These are phyloP conservation scores for Astrocystis sublimbata DNA, from an alignment of 495 filamentous ascomycete species.

Conservation along the genomic window DNA sequence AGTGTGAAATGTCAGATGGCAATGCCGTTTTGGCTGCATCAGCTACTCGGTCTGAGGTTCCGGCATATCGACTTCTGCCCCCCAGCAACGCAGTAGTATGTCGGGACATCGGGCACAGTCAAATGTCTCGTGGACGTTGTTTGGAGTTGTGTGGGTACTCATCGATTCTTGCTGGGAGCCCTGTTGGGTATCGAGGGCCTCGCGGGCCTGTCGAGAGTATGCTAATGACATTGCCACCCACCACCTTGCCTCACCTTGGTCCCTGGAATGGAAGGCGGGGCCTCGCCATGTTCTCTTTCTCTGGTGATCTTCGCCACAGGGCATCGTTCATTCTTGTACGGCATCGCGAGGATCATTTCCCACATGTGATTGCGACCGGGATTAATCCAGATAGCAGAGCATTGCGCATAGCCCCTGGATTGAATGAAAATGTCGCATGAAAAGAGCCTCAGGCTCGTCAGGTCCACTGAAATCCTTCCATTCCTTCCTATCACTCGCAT, in stretches of 20 bases:
- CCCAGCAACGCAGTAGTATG: background rate
- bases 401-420: conserved; percentile 6
- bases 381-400: background rate
- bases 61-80: background rate
- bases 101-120: background rate
- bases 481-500: too few species aligned
- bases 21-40: background rate
- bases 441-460: conserved; percentile 11
- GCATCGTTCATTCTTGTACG: background rate
- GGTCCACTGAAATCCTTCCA: background rate
- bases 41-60: background rate
- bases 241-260: background rate
- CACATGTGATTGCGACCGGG: background rate
- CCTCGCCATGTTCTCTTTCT: background rate
- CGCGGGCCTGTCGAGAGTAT: too few species aligned
- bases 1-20: background rate
- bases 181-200: too few species aligned
- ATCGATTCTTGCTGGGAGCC: background rate
- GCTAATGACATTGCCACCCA: too few species aligned
- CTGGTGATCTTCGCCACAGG: background rate
- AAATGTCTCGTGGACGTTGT: background rate
- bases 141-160: background rate
- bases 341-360: background rate
- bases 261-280: background rate
- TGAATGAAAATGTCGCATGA: conserved; percentile 8